phyloP scores from a whole-genome alignment of 345 rosid genomes.

The Syzygium grande region DNA sequence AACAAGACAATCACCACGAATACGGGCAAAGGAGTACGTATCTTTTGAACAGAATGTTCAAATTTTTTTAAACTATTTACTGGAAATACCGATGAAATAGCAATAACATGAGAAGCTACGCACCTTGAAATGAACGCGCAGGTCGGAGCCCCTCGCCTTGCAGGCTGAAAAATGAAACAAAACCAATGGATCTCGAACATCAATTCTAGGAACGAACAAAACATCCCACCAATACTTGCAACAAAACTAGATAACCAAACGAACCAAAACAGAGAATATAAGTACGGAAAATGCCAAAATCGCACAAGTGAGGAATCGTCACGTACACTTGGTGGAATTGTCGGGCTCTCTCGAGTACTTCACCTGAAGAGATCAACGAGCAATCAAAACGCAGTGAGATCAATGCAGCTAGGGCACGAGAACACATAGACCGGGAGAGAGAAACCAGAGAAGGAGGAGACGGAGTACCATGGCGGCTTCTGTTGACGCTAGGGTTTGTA shows the following conservation, averaged over 20 bases:
- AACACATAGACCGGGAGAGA: background rate
- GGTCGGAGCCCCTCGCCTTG: conserved; percentile 95
- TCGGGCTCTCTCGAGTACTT: conserved; percentile 95
- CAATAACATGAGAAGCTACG: background rate
- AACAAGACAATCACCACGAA: background rate
- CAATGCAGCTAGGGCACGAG: background rate
- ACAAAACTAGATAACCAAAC: background rate
- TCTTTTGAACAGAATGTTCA: background rate
- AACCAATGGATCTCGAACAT: background rate
- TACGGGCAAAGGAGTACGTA: background rate
- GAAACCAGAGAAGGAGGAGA: background rate
- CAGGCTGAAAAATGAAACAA: conserved; percentile 47
- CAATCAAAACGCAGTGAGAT: background rate
- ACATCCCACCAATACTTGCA: background rate
- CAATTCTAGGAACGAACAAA: background rate
- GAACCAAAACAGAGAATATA: background rate
- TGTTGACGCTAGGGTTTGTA: background rate
- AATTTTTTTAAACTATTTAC: background rate
- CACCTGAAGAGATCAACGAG: conserved; percentile 39
- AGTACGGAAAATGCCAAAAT: background rate
- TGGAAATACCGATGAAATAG: background rate
- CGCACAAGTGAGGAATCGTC: background rate
- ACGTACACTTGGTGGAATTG: conserved; percentile 80
- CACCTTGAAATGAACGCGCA: conserved; percentile 82
- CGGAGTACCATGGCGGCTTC: conserved; percentile 24